Base-by-base conservation (phyloP, 2,329 filamentous ascomycete species). In the Bipolaris bicolor region DNA sequence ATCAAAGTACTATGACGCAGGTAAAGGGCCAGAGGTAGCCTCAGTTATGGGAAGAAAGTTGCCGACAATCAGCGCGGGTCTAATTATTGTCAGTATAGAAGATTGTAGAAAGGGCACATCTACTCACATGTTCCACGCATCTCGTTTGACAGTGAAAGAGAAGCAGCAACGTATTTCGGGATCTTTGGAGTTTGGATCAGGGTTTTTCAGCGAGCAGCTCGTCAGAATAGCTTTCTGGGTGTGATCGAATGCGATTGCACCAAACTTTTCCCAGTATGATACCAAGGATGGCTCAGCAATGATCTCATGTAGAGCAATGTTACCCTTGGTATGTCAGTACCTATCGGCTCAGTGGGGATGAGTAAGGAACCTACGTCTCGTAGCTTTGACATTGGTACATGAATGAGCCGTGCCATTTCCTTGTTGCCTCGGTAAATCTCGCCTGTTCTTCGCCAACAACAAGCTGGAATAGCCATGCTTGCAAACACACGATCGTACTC, bases 181-280 rank as follows among this genome's bases (percentile, higher is more conserved):
- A 52, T 89, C 86, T 43, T 86, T 86, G 3, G 88, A 87, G 58
- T 84, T 84, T 49, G 71, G 67, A 53, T 78, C 74, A 0, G 73
- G 93, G 65, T 88, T 93, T 77, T 97, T 97, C 60, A 99, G 80
- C 10, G 91, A 90, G 74, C 95, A 99, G 64, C 91, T 94, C 20
- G 95, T 99, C 65, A 99, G 82, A 70, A 99, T 91, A 20, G 94
- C 96, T 75, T 99, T 97, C 74, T 98, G 95, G 9, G 87, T 88
- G 55, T 89, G 87, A 73, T 99, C 95, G 77, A 99, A 99, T 9
- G 95, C 96, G 68, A 99, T 98, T 5, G 92, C 94, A 49, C 94
- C 93, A 72, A 99, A 99, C 71, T 99, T 97, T 78, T 99, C 95
- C 95, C 95, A 99, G 72, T 99, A 99, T 68, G 91, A 91, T 52